A percentile compares a stretch with the other conserved stretches of the same genome.
Evolutionary conservation across 495 filamentous ascomycete genomes (phyloP).

Genomic region (Polyplosphaeria fusca): DNA sequence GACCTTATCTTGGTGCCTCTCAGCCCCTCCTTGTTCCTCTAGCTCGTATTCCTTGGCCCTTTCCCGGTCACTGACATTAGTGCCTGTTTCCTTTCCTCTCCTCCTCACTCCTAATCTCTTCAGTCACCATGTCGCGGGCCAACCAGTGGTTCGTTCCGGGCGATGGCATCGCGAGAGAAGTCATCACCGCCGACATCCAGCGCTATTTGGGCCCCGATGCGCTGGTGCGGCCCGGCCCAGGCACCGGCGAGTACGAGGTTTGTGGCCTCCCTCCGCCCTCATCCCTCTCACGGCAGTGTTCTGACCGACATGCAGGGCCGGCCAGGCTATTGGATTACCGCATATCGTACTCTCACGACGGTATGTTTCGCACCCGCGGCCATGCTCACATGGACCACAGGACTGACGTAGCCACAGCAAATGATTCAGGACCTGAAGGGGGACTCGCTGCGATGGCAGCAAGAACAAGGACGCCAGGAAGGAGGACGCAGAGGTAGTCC

Average conservation of each 20-base stretch:
- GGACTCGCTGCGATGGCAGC: slow-evolving; percentile 76
- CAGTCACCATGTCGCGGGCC: slow-evolving; percentile 26
- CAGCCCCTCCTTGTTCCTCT: slow-evolving; percentile 21
- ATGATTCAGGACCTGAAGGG: slow-evolving; percentile 85
- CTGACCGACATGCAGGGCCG: slow-evolving; percentile 54
- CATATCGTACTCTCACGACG: slow-evolving; percentile 81
- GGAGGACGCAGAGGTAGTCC: slow-evolving; percentile 52
- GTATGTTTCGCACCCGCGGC: slow-evolving; percentile 53
- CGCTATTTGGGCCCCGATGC: slow-evolving; percentile 91
- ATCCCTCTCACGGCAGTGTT: slow-evolving; percentile 11
- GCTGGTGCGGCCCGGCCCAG: slow-evolving; percentile 72
- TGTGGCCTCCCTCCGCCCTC: slow-evolving; percentile 20
- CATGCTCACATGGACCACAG: background rate
- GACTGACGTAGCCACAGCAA: slow-evolving; percentile 51
- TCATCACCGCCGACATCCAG: slow-evolving; percentile 93
- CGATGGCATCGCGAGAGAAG: slow-evolving; percentile 87
- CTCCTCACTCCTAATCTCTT: slow-evolving; percentile 1
- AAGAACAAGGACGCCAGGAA: slow-evolving; percentile 49
- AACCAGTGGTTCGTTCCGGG: slow-evolving; percentile 67
- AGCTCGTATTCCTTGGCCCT: slow-evolving; percentile 25
- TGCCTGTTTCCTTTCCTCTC: slow-evolving; percentile 26
- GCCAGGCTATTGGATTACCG: slow-evolving; percentile 79
- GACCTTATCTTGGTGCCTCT: slow-evolving; percentile 34
- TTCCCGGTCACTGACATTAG: slow-evolving; percentile 32
- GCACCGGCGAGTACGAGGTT: slow-evolving; percentile 31